Percentiles rank a stretch among this genome's conserved stretches.
These are phyloP conservation scores for Talaromyces sp. DNA, from an alignment of 2,329 filamentous ascomycete genomes.

Conservation along the genomic window DNA sequence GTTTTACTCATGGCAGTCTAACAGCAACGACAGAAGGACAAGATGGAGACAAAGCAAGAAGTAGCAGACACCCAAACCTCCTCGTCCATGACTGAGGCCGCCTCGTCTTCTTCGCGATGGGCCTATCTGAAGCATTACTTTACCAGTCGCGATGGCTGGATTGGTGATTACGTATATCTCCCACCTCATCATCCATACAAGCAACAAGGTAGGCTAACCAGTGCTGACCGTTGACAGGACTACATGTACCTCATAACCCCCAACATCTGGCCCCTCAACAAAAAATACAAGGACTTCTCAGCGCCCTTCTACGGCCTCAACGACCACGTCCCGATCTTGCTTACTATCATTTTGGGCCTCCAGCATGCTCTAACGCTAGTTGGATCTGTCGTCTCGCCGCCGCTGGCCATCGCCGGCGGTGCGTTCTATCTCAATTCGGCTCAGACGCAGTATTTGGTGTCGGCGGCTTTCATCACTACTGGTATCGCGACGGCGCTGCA, in stretches of 20 bases:
- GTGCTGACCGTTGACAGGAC: conserved; percentile 30
- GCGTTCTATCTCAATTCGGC: conserved; percentile 60
- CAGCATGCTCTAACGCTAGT: conserved; percentile 78
- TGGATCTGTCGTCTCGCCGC: conserved; percentile 72
- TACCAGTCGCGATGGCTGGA: conserved; percentile 41
- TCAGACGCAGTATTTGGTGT: conserved; percentile 73
- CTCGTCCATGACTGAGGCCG: background rate
- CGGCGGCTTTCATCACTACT: conserved; percentile 73
- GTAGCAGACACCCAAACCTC: conserved; percentile 1
- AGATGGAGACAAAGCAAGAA: conserved; percentile 9
- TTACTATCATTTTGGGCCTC: conserved; percentile 71
- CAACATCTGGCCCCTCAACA: conserved; percentile 53
- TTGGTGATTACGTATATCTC: conserved; percentile 45
- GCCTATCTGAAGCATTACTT: conserved; percentile 26
- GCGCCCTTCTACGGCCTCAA: conserved; percentile 83
- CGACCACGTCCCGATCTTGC: conserved; percentile 70
- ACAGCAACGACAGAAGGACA: background rate
- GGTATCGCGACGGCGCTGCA: conserved; percentile 72
- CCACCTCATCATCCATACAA: background rate
- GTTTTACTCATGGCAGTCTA: background rate
- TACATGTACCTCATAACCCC: conserved; percentile 55
- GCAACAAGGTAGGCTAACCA: too few species aligned
- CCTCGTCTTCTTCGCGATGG: conserved; percentile 19
- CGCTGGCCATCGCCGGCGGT: conserved; percentile 64
- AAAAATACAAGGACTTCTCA: conserved; percentile 44